Conservation (phyloP, 2,329 filamentous ascomycete genomes). For the Shiraia sp. region DNA sequence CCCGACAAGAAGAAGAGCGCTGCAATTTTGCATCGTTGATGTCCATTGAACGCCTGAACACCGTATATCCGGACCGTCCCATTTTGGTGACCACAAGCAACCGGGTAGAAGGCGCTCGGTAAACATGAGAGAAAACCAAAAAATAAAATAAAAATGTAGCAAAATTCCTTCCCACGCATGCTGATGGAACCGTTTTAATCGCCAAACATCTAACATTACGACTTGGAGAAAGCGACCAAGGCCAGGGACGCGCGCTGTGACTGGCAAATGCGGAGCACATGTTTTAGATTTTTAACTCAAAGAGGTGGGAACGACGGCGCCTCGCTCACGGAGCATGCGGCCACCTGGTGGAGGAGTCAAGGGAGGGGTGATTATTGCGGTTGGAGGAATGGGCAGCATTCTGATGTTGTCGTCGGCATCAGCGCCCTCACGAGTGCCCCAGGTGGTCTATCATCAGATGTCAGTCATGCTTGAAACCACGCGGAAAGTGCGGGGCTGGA, state of each 20-base stretch:
- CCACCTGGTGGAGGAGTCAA: slow-evolving; percentile 38
- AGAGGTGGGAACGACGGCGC: slow-evolving; percentile 28
- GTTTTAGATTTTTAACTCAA: slow-evolving; percentile 29
- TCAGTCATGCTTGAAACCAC: slow-evolving; percentile 17
- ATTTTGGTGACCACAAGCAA: slow-evolving; percentile 37
- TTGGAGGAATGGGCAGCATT: slow-evolving; percentile 42
- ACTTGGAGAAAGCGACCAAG: slow-evolving; percentile 28
- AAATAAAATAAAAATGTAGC: slow-evolving; percentile 15
- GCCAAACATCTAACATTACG: slow-evolving; percentile 43
- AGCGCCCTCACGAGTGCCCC: slow-evolving; percentile 91
- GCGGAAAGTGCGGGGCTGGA: slow-evolving; percentile 27
- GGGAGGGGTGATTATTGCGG: slow-evolving; percentile 40
- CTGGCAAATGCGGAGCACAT: slow-evolving; percentile 25
- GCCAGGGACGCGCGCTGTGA: slow-evolving; percentile 6
- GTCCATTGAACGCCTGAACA: slow-evolving; percentile 29
- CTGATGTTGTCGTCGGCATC: slow-evolving; percentile 67
- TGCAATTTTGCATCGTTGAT: slow-evolving; percentile 33
- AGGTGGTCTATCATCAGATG: slow-evolving; percentile 70
- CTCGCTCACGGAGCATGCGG: slow-evolving; percentile 42
- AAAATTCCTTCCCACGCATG: neutral
- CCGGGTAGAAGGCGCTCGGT: slow-evolving; percentile 26
- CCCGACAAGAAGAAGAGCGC: slow-evolving; percentile 25
- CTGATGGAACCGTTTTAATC: slow-evolving; percentile 28
- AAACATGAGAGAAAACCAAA: slow-evolving; percentile 18
- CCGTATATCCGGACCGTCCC: slow-evolving; percentile 36